These are phyloP conservation scores for Phlegmacium glaucopus DNA, from an alignment of 768 basidiomycete species.

Conservation along the genomic window DNA sequence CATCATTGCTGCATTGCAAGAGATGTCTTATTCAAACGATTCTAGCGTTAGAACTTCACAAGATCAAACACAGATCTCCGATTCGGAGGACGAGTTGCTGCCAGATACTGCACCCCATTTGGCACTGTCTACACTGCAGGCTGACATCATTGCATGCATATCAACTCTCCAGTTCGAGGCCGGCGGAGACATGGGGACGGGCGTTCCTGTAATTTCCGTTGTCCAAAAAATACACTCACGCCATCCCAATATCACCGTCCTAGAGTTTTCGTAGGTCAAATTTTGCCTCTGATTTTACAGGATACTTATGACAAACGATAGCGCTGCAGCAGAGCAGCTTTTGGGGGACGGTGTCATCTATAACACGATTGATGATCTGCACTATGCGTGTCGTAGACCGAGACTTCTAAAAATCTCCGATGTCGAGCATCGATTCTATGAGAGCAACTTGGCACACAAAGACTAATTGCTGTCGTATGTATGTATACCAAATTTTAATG, in stretches of 20 bases:
- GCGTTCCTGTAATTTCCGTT: conserved; percentile 55
- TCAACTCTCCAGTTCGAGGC: conserved; percentile 31
- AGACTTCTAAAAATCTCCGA: too few species aligned
- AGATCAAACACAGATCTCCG: too few species aligned
- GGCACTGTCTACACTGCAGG: too few species aligned
- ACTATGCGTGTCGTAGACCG: conserved; percentile 11
- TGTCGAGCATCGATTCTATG: too few species aligned
- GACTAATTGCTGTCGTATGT: too few species aligned
- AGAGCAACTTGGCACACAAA: too few species aligned
- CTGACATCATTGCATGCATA: conserved; percentile 58
- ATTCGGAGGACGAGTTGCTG: neutral
- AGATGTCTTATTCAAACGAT: too few species aligned
- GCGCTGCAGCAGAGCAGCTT: conserved; percentile 18
- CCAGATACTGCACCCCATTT: conserved; percentile 48
- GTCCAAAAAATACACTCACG: conserved; percentile 35
- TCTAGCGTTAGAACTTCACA: too few species aligned
- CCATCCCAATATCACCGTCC: neutral
- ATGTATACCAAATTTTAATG: too few species aligned
- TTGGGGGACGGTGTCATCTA: conserved; percentile 23
- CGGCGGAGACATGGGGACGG: conserved; percentile 64
- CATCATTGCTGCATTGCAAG: too few species aligned
- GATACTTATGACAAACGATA: neutral
- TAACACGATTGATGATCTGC: conserved; percentile 22
- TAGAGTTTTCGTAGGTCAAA: conserved; percentile 2
- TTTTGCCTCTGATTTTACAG: conserved; percentile 2